Percentiles rank a stretch among this genome's conserved stretches.
Evolutionary conservation across 2,329 filamentous ascomycete species (phyloP).

Genomic region (Setomelanomma holmii): DNA sequence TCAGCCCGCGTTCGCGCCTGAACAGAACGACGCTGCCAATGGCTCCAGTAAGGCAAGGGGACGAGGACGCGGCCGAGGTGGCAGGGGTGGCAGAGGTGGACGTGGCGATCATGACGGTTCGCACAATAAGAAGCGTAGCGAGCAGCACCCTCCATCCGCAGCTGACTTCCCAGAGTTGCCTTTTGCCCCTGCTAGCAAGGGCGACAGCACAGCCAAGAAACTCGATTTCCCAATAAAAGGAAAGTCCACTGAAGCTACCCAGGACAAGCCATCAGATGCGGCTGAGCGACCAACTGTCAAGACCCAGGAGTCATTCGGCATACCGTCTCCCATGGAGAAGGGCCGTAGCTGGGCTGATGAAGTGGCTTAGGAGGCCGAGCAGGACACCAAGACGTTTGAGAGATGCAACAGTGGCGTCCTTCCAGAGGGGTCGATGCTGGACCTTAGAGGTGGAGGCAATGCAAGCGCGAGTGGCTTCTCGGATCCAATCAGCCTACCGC

Average conservation of each 20-base stretch:
- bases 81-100: constrained; percentile 39
- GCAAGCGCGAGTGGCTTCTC: not conserved
- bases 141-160: constrained; percentile 43
- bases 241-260: constrained; percentile 20
- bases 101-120: constrained; percentile 31
- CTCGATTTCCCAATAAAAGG: constrained; percentile 41
- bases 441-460: not conserved
- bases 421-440: not conserved
- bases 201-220: constrained; percentile 23
- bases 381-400: not conserved
- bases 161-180: constrained; percentile 58
- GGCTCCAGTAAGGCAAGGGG: constrained; percentile 17
- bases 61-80: constrained; percentile 44
- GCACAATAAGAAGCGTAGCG: constrained; percentile 17
- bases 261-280: constrained; percentile 23
- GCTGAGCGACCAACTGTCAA: constrained; percentile 33
- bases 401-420: not conserved
- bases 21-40: not conserved
- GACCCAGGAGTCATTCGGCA: constrained; percentile 42
- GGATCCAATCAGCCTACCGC: not conserved
- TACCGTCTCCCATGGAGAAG: constrained; percentile 37
- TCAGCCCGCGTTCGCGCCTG: not conserved
- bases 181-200: constrained; percentile 13
- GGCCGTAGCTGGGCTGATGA: constrained; percentile 56
- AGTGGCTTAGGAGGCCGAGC: constrained; percentile 35